A percentile compares a stretch with the other conserved stretches of the same genome.
Conservation (phyloP, 352 stramenopile genomes). For the Saprolegnia parasitica region DNA sequence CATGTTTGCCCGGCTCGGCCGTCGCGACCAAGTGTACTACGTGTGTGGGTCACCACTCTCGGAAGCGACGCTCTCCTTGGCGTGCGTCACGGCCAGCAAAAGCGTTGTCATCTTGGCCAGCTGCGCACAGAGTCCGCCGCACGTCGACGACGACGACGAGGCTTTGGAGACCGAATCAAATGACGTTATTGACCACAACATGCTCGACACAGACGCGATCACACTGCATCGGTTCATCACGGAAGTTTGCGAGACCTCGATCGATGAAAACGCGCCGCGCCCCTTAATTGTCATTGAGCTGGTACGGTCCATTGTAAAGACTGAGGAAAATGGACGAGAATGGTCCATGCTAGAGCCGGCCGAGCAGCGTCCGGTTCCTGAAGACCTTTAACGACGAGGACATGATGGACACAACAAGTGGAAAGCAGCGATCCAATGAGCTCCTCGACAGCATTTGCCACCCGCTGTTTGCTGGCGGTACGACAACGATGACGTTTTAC, state of each 20-base stretch:
- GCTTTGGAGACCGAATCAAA: conserved; percentile 22
- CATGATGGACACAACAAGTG: not conserved
- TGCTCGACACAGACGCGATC: conserved; percentile 71
- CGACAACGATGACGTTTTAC: not conserved
- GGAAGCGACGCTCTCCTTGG: conserved; percentile 49
- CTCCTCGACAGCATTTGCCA: conserved; percentile 24
- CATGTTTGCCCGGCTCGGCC: conserved; percentile 3
- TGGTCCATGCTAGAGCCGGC: conserved; percentile 16
- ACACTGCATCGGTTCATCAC: conserved; percentile 71
- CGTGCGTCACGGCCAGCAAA: conserved; percentile 49
- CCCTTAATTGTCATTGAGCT: conserved; percentile 24
- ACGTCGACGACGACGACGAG: conserved; percentile 18
- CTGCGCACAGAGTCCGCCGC: conserved; percentile 44
- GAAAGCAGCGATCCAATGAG: conserved; percentile 13
- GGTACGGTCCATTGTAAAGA: too few species aligned
- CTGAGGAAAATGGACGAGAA: conserved; percentile 7
- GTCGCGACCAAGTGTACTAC: conserved; percentile 43
- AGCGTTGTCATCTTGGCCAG: conserved; percentile 65
- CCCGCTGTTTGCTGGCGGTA: conserved; percentile 25
- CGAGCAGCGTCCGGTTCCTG: conserved; percentile 25
- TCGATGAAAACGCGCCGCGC: not conserved
- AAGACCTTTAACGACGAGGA: conserved; percentile 8
- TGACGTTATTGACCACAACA: conserved; percentile 59
- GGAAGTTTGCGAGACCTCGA: conserved; percentile 54
- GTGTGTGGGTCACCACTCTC: conserved; percentile 59